Evolutionary conservation across 345 rosid species (phyloP).

Genomic region (Sapria himalayana): DNA sequence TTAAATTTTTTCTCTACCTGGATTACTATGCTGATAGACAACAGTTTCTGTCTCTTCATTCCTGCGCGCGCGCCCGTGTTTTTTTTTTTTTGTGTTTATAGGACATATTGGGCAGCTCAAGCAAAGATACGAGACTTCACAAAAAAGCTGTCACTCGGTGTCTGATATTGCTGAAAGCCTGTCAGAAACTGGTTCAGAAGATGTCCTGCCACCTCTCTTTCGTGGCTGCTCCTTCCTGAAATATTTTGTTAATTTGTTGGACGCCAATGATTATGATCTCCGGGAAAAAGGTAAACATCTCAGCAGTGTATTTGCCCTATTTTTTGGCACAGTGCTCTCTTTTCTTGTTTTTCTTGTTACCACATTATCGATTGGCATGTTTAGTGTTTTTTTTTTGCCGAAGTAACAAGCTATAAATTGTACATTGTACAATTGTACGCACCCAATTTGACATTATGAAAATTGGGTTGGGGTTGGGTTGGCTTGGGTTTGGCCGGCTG

Average conservation of each 20-base stretch:
- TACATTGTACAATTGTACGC: too few relatives aligned
- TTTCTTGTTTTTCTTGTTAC: too few relatives aligned
- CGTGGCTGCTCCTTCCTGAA: conserved; percentile 38
- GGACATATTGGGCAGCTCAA: conserved; percentile 42
- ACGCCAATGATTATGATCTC: conserved; percentile 54
- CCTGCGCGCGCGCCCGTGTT: background rate
- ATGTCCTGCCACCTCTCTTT: conserved; percentile 29
- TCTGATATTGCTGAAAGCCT: conserved; percentile 55
- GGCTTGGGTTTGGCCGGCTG: too few relatives aligned
- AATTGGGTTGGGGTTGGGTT: too few relatives aligned
- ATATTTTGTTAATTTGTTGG: conserved; percentile 50
- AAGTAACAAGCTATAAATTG: too few relatives aligned
- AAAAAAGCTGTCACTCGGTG: conserved; percentile 57
- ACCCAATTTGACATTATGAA: too few relatives aligned
- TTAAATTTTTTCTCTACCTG: too few relatives aligned
- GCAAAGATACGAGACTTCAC: conserved; percentile 40
- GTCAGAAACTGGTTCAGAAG: conserved; percentile 25
- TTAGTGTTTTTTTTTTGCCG: too few relatives aligned
- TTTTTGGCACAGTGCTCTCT: too few relatives aligned
- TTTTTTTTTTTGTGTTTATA: conserved; percentile 13
- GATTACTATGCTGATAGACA: too few relatives aligned
- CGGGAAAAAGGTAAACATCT: conserved; percentile 99
- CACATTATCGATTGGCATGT: too few relatives aligned
- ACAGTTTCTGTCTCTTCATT: conserved; percentile 1
- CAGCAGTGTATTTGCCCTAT: too few relatives aligned